These are phyloP conservation scores for Fistulina hepatica DNA, from an alignment of 1,284 basidiomycete genomes.

Conservation along the genomic window DNA sequence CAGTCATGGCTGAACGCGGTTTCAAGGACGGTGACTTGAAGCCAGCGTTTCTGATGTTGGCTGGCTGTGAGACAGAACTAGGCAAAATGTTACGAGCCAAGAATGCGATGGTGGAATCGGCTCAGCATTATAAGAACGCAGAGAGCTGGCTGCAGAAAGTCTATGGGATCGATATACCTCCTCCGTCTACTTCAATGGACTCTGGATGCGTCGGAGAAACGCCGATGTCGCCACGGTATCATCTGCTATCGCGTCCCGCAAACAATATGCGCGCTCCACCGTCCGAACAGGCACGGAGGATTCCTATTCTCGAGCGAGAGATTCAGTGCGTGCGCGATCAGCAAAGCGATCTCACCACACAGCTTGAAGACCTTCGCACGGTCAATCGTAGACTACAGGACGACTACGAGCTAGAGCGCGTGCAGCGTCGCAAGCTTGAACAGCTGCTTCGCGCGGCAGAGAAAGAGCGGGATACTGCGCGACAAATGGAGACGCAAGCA, in stretches of 20 bases:
- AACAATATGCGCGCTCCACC: constrained; percentile 8
- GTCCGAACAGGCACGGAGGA: constrained; percentile 7
- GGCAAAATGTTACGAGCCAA: constrained; percentile 22
- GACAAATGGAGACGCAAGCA: constrained; percentile 27
- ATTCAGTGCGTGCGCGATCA: constrained; percentile 30
- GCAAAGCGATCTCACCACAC: constrained; percentile 20
- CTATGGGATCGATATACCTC: constrained; percentile 27
- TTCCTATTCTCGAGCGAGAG: constrained; percentile 29
- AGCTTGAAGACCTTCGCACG: constrained; percentile 25
- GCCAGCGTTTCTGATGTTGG: constrained; percentile 41
- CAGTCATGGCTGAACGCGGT: constrained; percentile 32
- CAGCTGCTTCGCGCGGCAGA: constrained; percentile 26
- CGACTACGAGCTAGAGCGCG: constrained; percentile 30
- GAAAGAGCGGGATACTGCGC: constrained; percentile 25
- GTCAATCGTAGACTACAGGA: constrained; percentile 39
- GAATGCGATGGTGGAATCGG: constrained; percentile 17
- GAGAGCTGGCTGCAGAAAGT: constrained; percentile 39
- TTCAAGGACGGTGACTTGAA: constrained; percentile 30
- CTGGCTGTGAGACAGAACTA: constrained; percentile 42
- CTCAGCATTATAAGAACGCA: constrained; percentile 30
- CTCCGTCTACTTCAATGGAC: constrained; percentile 1
- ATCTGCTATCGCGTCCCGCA: too few species aligned
- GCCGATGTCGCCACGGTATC: constrained; percentile 7
- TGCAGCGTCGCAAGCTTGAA: constrained; percentile 32
- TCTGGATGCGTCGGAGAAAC: too few species aligned